Conservation (phyloP, 2,329 filamentous ascomycete genomes). For the Hypoxylon sp. region DNA sequence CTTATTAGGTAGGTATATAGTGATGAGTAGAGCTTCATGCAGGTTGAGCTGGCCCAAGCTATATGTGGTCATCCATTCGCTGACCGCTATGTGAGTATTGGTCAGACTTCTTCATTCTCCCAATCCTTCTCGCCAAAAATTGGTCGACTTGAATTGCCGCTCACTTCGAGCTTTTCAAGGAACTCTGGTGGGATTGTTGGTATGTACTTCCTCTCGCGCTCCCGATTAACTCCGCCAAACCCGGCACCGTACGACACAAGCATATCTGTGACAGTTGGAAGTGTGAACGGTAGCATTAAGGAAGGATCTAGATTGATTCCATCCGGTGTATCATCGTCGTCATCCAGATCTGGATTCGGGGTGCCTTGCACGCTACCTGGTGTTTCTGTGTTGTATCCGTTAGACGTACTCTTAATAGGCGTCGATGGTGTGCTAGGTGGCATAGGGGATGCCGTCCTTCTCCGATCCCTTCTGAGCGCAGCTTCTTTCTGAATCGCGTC, state of each 20-base stretch:
- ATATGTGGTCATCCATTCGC: conserved; percentile 32
- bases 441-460: conserved; percentile 62
- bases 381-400: conserved; percentile 62
- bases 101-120: conserved; percentile 73
- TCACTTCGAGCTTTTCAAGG: conserved; percentile 83
- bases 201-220: conserved; percentile 94
- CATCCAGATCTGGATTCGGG: conserved; percentile 63
- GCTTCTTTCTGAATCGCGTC: conserved; percentile 83
- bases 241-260: conserved; percentile 94
- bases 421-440: conserved; percentile 56
- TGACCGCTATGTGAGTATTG: conserved; percentile 34
- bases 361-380: conserved; percentile 61
- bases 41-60: conserved; percentile 40
- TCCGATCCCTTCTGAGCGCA: conserved; percentile 70
- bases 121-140: conserved; percentile 76
- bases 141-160: conserved; percentile 65
- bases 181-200: conserved; percentile 96
- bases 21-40: conserved; percentile 45
- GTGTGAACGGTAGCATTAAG: conserved; percentile 92
- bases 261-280: conserved; percentile 98
- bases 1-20: conserved; percentile 40
- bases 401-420: conserved; percentile 56
- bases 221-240: conserved; percentile 91
- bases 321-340: conserved; percentile 79
- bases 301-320: conserved; percentile 88